Base-by-base conservation (phyloP, 441 rosid genomes). In the Erysimum pusillum region DNA sequence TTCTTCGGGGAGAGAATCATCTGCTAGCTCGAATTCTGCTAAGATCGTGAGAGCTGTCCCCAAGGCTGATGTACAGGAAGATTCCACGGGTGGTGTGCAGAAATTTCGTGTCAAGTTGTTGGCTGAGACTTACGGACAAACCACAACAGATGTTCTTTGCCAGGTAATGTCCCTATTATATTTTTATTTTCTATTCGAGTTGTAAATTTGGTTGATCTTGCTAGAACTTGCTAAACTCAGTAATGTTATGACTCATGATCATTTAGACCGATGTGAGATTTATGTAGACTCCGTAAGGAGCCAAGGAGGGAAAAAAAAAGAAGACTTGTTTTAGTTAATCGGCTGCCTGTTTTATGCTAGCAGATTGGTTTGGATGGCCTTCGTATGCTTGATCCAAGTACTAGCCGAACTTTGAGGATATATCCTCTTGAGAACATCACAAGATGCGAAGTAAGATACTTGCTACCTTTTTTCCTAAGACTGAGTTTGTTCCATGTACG, bases 281-380 rank as follows among this genome's bases (percentile, higher is more conserved):
- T 17, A 49, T 39, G 44, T 36, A 36, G 39, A 4, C 15, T 42
- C 46, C 46, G 15, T 13, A 42, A 42, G n/a, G 46, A 42, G 46
- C 25, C 25, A 22, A 22, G 25, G 25, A 22, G 25, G 25, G 2
- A 22, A 22, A 22, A 2, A 25, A 25, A 25, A 22, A 22, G 2
- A 2, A 22, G 28, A 25, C 28, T 25, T 25, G 28, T 7, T 46
- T 35, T 66, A 25, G 68, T 54, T 60, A 38, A 51, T 63, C 14
- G 12, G 25, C 5, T 65, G 31, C 48, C 46, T 48, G 41, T 42
- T 78, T 68, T 45, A 44, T 42, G 71, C 10, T 75, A 77, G 71
- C 89, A 93, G 98, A 88, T 96, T 80, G 97, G 94, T 71, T 87
- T 93, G 89, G 97, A 96, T 87, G 99, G 99, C n/a, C 87, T 96